Conservation (phyloP, 1,284 basidiomycete species). For the Pyrrhoderma lamaoense region DNA sequence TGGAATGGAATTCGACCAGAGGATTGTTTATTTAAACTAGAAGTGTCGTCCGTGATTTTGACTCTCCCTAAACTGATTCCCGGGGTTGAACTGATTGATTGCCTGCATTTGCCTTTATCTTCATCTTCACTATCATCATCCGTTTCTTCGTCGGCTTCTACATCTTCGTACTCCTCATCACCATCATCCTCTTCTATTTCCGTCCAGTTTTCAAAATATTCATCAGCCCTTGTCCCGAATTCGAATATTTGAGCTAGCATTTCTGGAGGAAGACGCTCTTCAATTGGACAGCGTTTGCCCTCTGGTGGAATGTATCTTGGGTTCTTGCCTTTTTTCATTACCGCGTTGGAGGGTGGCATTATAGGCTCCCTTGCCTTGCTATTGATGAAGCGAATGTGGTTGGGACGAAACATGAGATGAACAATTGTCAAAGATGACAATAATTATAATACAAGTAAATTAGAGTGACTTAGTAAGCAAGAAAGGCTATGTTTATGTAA, state of each 20-base stretch:
- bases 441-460: neutral
- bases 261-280: constrained; percentile 46
- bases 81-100: neutral
- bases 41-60: constrained; percentile 8
- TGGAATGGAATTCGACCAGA: constrained; percentile 28
- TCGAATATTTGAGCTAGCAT: constrained; percentile 51
- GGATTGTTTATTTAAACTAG: constrained; percentile 8
- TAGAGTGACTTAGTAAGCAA: no score
- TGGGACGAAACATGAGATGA: no score
- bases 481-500: no score
- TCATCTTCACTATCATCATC: constrained; percentile 16
- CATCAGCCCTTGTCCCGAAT: constrained; percentile 36
- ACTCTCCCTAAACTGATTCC: constrained; percentile 7
- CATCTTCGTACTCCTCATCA: constrained; percentile 18
- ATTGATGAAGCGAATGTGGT: no score
- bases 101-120: constrained; percentile 14
- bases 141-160: constrained; percentile 20
- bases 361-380: no score
- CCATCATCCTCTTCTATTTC: constrained; percentile 19
- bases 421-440: neutral
- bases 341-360: no score
- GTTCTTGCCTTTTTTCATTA: neutral
- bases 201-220: constrained; percentile 28
- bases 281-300: constrained; percentile 36
- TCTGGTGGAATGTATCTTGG: constrained; percentile 16